These are phyloP conservation scores for Cucumis sativus DNA, from an alignment of 306 rosid species.

Conservation along the genomic window Cucumber_9930_V3 NC_026660.2:26256501-26257000, in stretches of 20 bases:
- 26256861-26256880: not conserved
- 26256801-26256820: not conserved
- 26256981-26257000: no score
- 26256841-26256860: not conserved
- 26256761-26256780: not conserved
- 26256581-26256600: not conserved
- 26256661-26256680: slow-evolving; percentile 25
- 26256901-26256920: not conserved
- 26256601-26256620: not conserved
- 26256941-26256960: not conserved
- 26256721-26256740: not conserved
- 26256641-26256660: not conserved
- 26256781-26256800: not conserved
- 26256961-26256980: not conserved
- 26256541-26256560: not conserved
- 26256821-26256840: not conserved
- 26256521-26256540: not conserved
- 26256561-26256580: no score
- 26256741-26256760: not conserved
- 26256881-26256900: not conserved
- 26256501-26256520: not conserved
- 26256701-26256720: not conserved
- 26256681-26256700: slow-evolving; percentile 29
- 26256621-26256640: not conserved
- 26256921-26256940: no score